phyloP scores from a whole-genome alignment of 352 stramenopile species.

The Phytophthora megakarya region DNA sequence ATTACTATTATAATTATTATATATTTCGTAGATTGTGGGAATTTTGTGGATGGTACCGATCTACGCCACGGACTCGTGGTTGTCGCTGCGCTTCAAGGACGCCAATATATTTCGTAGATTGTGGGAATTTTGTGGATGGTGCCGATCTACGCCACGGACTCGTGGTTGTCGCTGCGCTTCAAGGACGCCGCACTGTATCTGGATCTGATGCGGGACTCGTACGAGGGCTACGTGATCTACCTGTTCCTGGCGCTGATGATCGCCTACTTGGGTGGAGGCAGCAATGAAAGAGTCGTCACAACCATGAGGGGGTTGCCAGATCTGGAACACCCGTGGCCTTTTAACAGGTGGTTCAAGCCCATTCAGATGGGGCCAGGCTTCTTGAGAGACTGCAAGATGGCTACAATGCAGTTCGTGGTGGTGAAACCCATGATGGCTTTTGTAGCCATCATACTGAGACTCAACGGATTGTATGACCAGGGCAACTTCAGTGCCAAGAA shows the following conservation, averaged over 20 bases:
- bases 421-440: slow-evolving; percentile 93
- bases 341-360: slow-evolving; percentile 63
- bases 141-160: slow-evolving; percentile 97
- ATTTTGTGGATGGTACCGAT: slow-evolving; percentile 99
- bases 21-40: slow-evolving; percentile 96
- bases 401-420: slow-evolving; percentile 96
- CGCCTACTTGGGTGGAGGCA: slow-evolving; percentile 92
- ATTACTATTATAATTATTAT: slow-evolving; percentile 27
- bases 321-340: slow-evolving; percentile 77
- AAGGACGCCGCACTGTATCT: slow-evolving; percentile 92
- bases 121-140: slow-evolving; percentile 99
- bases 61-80: slow-evolving; percentile 96
- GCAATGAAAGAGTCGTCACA: slow-evolving; percentile 81
- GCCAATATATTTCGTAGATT: no score
- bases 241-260: slow-evolving; percentile 97
- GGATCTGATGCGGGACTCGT: slow-evolving; percentile 96
- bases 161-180: slow-evolving; percentile 97
- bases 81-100: slow-evolving; percentile 96
- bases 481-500: slow-evolving; percentile 85
- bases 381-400: slow-evolving; percentile 94
- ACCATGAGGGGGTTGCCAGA: slow-evolving; percentile 61
- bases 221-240: slow-evolving; percentile 99
- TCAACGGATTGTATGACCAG: slow-evolving; percentile 83
- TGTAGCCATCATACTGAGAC: slow-evolving; percentile 81
- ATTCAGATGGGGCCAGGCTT: slow-evolving; percentile 89